Percentiles rank a stretch among this genome's conserved stretches.
phyloP scores from a whole-genome alignment of 352 stramenopile species.

The Pythium rishiriense region DNA sequence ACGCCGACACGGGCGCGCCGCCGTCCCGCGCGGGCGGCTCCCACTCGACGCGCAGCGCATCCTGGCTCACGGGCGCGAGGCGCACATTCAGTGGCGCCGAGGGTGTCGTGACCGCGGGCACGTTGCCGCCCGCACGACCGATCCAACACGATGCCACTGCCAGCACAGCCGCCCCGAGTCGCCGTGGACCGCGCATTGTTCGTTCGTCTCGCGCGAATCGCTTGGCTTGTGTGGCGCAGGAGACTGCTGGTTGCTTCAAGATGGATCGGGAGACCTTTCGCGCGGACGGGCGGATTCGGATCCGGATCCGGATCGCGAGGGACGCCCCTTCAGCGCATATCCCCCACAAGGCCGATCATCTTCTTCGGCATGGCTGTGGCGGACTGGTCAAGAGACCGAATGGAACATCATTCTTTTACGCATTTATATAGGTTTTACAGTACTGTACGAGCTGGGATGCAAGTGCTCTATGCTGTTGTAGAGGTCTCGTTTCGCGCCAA shows the following conservation, averaged over 20 bases:
- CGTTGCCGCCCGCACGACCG: neutral
- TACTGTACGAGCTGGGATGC: no score
- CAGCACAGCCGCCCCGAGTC: neutral
- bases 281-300: neutral
- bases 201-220: neutral
- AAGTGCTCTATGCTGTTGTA: neutral
- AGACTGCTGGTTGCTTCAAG: neutral
- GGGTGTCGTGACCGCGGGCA: conserved; percentile 26
- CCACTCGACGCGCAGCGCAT: conserved; percentile 73
- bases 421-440: conserved; percentile 1
- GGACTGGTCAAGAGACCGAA: neutral
- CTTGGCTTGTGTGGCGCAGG: neutral
- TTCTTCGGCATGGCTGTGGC: neutral
- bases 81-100: conserved; percentile 62
- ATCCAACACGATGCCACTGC: neutral
- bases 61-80: conserved; percentile 65
- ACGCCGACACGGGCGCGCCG: conserved; percentile 71
- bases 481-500: conserved; percentile 1
- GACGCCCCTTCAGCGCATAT: conserved; percentile 6
- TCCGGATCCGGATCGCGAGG: conserved; percentile 7
- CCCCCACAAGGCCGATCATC: neutral
- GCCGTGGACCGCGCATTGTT: neutral
- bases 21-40: conserved; percentile 71
- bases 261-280: conserved; percentile 9
- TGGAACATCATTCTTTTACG: neutral